Conservation (phyloP, 2,329 filamentous ascomycete species). For the Neofusicoccum cordaticola region DNA sequence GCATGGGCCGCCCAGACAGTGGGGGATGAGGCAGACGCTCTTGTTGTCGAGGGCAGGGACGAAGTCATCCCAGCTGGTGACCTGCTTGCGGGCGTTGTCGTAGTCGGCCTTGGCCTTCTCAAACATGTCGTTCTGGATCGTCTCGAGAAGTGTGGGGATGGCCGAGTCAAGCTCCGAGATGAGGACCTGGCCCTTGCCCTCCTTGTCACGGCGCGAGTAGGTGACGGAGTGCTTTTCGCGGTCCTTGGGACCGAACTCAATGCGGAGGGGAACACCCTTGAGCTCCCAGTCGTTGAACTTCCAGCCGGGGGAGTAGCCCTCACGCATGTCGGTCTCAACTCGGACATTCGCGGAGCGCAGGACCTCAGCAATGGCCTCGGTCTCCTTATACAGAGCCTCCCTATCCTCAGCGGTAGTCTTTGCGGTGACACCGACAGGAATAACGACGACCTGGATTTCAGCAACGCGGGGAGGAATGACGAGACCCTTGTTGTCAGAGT, state of each 20-base stretch:
- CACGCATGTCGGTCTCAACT: conserved; percentile 76
- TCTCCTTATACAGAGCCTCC: conserved; percentile 70
- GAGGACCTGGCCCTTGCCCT: conserved; percentile 61
- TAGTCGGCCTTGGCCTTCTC: conserved; percentile 74
- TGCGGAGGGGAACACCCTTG: conserved; percentile 86
- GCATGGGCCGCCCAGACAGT: conserved; percentile 79
- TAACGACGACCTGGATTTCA: conserved; percentile 79
- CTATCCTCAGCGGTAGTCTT: conserved; percentile 70
- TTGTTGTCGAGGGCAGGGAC: conserved; percentile 85
- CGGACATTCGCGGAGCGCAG: conserved; percentile 74
- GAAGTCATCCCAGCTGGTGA: conserved; percentile 87
- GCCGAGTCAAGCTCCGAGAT: conserved; percentile 70
- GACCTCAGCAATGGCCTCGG: conserved; percentile 66
- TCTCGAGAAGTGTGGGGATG: conserved; percentile 79
- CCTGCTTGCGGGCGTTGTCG: conserved; percentile 72
- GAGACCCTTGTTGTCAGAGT: conserved; percentile 92
- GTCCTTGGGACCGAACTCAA: conserved; percentile 96
- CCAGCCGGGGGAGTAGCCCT: conserved; percentile 89
- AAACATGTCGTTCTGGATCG: conserved; percentile 82
- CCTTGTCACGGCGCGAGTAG: conserved; percentile 80
- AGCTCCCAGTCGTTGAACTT: conserved; percentile 99
- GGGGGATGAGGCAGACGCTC: conserved; percentile 89
- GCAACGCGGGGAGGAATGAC: conserved; percentile 89
- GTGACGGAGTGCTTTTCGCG: conserved; percentile 80
- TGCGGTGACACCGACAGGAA: conserved; percentile 90